Evolutionary conservation across 1,139 yeast species (phyloP), one percentile per base, ranked within the genome.

Genomic region (Suhomyces ambrosiae): DNA sequence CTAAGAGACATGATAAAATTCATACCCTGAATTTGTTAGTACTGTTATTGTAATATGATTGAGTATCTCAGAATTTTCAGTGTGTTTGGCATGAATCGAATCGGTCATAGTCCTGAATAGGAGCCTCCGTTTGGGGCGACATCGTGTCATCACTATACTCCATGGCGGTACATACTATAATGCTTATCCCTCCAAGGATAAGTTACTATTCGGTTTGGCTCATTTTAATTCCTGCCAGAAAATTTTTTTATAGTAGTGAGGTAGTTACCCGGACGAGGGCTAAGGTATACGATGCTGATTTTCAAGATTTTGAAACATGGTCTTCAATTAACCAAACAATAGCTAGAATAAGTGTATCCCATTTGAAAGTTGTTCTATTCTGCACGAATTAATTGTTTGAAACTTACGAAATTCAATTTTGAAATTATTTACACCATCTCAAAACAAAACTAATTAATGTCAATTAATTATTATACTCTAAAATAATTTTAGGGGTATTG

Each of bases 121-220:
- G 76, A 67, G 56, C 74, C 76, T 71, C 77, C 76, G 77, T 63
- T 60, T 71, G 77, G 77, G 77, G 77, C 77, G 77, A 71, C 77
- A 70, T 49, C 65, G 53, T 61, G 76, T 71, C 77, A 71, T 71
- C 77, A 68, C 46, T 38, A 29, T 36, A 26, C 31, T 27, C 35
- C 23, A 7, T 23, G 18, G 15, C 14, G 13, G 34, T 38, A 43
- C 47, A 32, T 43, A 41, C 46, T 28, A 29, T 35, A 30, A 27
- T 23, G 11, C 24, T 4, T 28, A 27, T 10, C 38, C 38, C 35
- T 15, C 31, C 42, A 30, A 27, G 33, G 30, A 8, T 23, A 19
- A 12, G 34, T 15, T 10, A 26, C 27, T 22, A 28, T 24, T 24
- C 15, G 27, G 15, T 24, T n/a, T 11, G 21, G 5, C n/a, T 10